Evolutionary conservation across 208 protist species (phyloP), one percentile per base, ranked within the genome.

Genomic region (Wallacemonas collosoma): DNA sequence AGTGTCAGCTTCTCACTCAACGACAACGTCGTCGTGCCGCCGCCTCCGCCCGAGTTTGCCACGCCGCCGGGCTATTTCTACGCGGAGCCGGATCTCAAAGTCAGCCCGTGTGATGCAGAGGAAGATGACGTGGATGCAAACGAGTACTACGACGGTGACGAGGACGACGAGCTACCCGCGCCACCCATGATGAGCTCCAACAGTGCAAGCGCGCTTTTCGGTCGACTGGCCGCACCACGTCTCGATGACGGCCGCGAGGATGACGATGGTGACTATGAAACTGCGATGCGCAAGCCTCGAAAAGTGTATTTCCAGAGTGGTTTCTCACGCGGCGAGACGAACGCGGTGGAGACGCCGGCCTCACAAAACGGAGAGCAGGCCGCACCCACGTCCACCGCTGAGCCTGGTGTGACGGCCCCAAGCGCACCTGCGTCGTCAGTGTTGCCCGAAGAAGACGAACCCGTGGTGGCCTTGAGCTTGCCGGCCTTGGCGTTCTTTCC

Each of bases 1-100:
- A 65, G 43, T n/a, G 60, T 65, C n/a, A 65, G 60, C 43, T 65
- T 65, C 60, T 65, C 60, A 3, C 60, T 65, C n/a, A 65, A 26
- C 43, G 60, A 65, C 60, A 65, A 65, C 43, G 60, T 65, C 4
- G 2, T 65, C 11, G 40, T 65, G 36, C 60, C 60, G 4, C 60
- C 60, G 43, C 60, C 60, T 36, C 60, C 60, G 40, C 60, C 60
- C 8, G 60, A 65, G 40, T 38, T 41, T n/a, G 60, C 60, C 11
- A 7, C 50, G 41, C 6, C 60, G 11, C 50, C 60, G 3, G 60
- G 50, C 11, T 65, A 65, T 41, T 65, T 65, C n/a, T 65, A 65
- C 60, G 1, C 60, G 8, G 60, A 65, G 60, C 60, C 60, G 0
- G 60, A 44, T 36, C 26, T 38, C 12, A 41, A 51, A 5, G 60